Conservation (phyloP, 352 stramenopile genomes). For the Phytophthora pinifolia region DNA sequence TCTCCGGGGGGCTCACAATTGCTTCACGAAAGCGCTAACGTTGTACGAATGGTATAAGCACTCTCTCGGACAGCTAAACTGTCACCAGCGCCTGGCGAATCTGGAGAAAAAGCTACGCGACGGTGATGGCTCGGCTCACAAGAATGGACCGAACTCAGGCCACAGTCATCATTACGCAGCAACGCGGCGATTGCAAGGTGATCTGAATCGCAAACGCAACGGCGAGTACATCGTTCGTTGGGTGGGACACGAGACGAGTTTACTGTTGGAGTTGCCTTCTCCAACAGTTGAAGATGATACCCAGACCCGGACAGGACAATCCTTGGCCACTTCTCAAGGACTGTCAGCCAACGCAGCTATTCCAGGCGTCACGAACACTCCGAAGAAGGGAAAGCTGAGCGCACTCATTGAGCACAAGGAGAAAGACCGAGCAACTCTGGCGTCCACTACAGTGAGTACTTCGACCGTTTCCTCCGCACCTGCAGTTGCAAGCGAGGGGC, state of each 20-base stretch:
- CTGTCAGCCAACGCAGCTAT: slow-evolving; percentile 22
- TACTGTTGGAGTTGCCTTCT: slow-evolving; percentile 65
- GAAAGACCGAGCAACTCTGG: slow-evolving; percentile 28
- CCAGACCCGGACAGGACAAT: slow-evolving; percentile 28
- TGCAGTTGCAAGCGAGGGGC: slow-evolving; percentile 1
- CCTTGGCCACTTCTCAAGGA: slow-evolving; percentile 18
- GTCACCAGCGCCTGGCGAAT: slow-evolving; percentile 77
- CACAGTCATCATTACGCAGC: slow-evolving; percentile 83
- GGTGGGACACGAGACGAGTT: slow-evolving; percentile 82
- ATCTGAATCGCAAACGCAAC: slow-evolving; percentile 80
- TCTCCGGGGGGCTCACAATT: slow-evolving; percentile 71
- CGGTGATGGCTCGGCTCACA: slow-evolving; percentile 55
- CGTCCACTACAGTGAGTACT: slow-evolving; percentile 7
- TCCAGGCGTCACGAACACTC: slow-evolving; percentile 43
- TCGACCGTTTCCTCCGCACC: slow-evolving; percentile 2
- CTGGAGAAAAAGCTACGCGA: slow-evolving; percentile 85
- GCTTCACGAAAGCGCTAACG: slow-evolving; percentile 78
- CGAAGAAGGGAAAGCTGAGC: slow-evolving; percentile 56
- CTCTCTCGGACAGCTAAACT: slow-evolving; percentile 74
- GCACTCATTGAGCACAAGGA: slow-evolving; percentile 64
- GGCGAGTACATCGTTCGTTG: slow-evolving; percentile 81
- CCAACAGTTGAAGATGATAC: slow-evolving; percentile 48
- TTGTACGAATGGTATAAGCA: slow-evolving; percentile 87
- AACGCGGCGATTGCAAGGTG: slow-evolving; percentile 69
- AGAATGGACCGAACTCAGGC: slow-evolving; percentile 52